Conservation (phyloP, 2,329 filamentous ascomycete genomes). For the Tolypocladium pustulatum region DNA sequence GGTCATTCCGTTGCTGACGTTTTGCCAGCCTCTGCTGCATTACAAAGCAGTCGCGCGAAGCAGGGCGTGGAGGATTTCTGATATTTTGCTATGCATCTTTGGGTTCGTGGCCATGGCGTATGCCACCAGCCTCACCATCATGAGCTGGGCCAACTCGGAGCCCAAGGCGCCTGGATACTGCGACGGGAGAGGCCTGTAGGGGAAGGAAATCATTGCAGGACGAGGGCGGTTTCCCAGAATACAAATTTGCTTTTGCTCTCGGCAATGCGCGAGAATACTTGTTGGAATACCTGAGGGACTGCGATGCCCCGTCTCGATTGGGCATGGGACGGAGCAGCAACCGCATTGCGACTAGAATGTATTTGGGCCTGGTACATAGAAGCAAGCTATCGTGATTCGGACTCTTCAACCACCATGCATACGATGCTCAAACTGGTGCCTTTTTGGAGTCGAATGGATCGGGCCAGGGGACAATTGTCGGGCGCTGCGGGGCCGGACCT, state of each 20-base stretch:
- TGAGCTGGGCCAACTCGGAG: constrained; percentile 66
- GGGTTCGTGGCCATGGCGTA: constrained; percentile 84
- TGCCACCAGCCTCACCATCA: constrained; percentile 76
- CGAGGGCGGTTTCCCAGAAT: neutral
- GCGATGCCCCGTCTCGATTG: neutral
- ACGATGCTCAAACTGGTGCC: neutral
- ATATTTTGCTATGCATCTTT: constrained; percentile 70
- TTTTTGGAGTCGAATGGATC: neutral
- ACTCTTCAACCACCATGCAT: neutral
- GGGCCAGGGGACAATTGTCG: neutral
- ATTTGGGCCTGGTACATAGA: neutral
- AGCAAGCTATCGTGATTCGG: neutral
- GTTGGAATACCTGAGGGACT: neutral
- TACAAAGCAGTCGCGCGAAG: constrained; percentile 68
- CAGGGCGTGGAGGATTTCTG: constrained; percentile 55
- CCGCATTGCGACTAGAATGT: neutral
- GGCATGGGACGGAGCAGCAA: neutral
- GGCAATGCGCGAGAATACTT: neutral
- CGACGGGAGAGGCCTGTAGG: constrained; percentile 24
- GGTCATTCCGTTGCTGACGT: constrained; percentile 18
- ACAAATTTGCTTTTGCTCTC: neutral
- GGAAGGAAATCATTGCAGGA: neutral
- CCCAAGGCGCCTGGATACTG: constrained; percentile 43
- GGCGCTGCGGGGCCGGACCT: neutral
- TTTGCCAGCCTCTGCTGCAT: constrained; percentile 77